phyloP scores from a whole-genome alignment of 768 basidiomycete genomes.

The Lentinula aciculospora region DNA sequence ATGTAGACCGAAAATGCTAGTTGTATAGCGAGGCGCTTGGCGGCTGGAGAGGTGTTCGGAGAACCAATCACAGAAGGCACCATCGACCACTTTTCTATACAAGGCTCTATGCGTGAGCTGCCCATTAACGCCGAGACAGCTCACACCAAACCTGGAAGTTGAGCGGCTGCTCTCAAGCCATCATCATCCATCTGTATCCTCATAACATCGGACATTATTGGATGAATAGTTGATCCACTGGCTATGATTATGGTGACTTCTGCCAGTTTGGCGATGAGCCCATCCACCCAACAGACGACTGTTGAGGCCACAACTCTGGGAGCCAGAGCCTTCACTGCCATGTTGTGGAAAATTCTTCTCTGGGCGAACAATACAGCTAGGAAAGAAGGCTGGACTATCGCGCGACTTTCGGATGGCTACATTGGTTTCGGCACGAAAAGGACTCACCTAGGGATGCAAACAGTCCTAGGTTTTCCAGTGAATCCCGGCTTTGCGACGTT shows the following conservation, averaged over 20 bases:
- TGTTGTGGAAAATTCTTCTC: conserved; percentile 40
- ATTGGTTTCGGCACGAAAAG: background rate
- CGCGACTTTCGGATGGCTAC: no score
- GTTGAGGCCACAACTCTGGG: conserved; percentile 18
- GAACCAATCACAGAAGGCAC: conserved; percentile 42
- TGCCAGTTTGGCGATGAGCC: conserved; percentile 49
- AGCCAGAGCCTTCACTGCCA: conserved; percentile 29
- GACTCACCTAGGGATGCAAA: conserved; percentile 1
- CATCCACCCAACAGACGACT: conserved; percentile 63
- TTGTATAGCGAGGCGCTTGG: conserved; percentile 51
- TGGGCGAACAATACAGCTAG: conserved; percentile 43
- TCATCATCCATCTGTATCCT: conserved; percentile 42
- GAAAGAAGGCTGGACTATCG: conserved; percentile 24
- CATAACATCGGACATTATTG: conserved; percentile 20
- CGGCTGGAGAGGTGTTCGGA: conserved; percentile 48
- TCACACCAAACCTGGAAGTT: conserved; percentile 51
- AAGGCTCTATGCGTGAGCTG: background rate
- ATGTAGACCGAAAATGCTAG: conserved; percentile 53
- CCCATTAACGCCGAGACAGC: conserved; percentile 8
- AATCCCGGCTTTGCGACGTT: conserved; percentile 4
- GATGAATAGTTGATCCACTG: conserved; percentile 13
- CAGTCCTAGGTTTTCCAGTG: background rate
- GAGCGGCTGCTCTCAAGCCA: conserved; percentile 51
- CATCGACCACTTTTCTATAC: conserved; percentile 48
- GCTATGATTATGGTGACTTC: conserved; percentile 27